Base-by-base conservation (phyloP, 495 filamentous ascomycete genomes). In the Penicillium dipodomyicola region DNA sequence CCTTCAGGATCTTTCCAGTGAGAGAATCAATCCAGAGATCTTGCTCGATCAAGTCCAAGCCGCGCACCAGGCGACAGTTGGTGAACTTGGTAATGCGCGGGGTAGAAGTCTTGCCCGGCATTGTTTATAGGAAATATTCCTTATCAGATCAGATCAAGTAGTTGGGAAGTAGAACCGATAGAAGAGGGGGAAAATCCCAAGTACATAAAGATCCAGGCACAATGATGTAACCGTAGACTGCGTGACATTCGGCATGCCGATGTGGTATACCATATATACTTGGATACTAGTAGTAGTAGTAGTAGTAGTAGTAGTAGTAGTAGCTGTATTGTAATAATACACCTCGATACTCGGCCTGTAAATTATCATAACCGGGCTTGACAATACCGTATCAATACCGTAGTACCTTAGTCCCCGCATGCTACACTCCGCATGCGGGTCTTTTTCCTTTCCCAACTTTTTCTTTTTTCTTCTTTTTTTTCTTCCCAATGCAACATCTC, bases 11-110 rank as follows among this genome's bases (percentile, higher is more conserved):
- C 70, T 88, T 89, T 54, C 90, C 89, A 14, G 87, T 87, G 23
- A 75, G 61, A 4, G 88, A 87, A 66, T 84, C 85, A 33, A 93
- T 84, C 89, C 88, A 93, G 30, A 93, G 77, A 70, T 95, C 89
- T 58, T 87, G 83, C 25, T 84, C 72, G 11, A 90, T 77, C 39
- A 94, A 76, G 8, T 75, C 53, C 57, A 83, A 76, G 53, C 81
- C 83, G 49, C 82, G 81, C 44, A 90, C 70, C 11, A 92, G 75
- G 29, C 86, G 82, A 64, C 89, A 90, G 74, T 92, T 92, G 66
- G 88, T 92, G 65, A 95, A 85, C 66, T 91, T 90, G 69, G 86
- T 90, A 66, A 92, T 87, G 57, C 84, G 72, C 41, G 71, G 65
- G 1, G 58, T 35, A 10, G 64, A 53, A 3, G 74, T 71, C 58